A percentile compares a stretch with the other conserved stretches of the same genome.
phyloP scores from a whole-genome alignment of 176 grass and related monocot genomes.

The Miscanthus lutarioriparius region DNA sequence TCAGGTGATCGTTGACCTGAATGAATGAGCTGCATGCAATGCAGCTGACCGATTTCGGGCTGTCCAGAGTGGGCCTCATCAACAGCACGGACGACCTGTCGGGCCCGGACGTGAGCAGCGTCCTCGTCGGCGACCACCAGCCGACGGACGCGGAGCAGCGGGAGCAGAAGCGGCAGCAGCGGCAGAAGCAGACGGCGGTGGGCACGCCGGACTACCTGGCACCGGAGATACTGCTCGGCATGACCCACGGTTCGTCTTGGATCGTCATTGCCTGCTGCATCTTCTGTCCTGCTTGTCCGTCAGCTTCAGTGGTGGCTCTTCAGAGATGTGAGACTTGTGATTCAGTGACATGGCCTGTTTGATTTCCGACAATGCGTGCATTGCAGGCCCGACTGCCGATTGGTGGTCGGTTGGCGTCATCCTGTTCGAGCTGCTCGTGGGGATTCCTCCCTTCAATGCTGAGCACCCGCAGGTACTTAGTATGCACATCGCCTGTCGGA shows the following conservation, averaged over 20 bases:
- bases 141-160: conserved; percentile 54
- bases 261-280: neutral
- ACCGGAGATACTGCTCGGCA: conserved; percentile 92
- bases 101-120: conserved; percentile 82
- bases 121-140: conserved; percentile 62
- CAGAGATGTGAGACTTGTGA: neutral
- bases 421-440: conserved; percentile 92
- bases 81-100: conserved; percentile 99
- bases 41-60: conserved; percentile 94
- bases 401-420: conserved; percentile 99
- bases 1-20: neutral
- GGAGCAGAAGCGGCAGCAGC: conserved; percentile 69
- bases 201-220: conserved; percentile 98
- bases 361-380: neutral
- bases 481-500: neutral
- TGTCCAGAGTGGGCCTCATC: conserved; percentile 96
- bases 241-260: conserved; percentile 71
- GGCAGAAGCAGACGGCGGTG: conserved; percentile 84
- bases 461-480: conserved; percentile 84
- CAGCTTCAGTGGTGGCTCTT: neutral
- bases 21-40: neutral
- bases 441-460: conserved; percentile 96
- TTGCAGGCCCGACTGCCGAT: conserved; percentile 87
- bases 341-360: neutral
- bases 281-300: neutral